A percentile compares a stretch with the other conserved stretches of the same genome.
Evolutionary conservation across 2,329 filamentous ascomycete genomes (phyloP).

Genomic region (Nemania sp.): DNA sequence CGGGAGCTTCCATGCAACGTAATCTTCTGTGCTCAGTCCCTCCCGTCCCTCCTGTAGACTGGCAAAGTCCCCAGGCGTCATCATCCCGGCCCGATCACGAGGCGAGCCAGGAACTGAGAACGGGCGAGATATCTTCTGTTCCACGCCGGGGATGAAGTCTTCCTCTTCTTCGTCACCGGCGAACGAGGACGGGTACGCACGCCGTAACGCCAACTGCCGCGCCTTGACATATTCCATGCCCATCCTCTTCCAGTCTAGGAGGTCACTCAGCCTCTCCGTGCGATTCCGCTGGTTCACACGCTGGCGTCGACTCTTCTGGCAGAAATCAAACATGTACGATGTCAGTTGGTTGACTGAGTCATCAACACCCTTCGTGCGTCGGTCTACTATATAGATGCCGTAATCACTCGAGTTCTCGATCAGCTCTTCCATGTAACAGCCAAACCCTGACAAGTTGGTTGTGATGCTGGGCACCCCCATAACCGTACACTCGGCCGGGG

Average conservation of each 20-base stretch:
- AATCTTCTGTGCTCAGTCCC: slow-evolving; percentile 93
- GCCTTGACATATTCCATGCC: slow-evolving; percentile 99
- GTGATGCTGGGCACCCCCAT: slow-evolving; percentile 99
- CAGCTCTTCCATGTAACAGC: slow-evolving; percentile 99
- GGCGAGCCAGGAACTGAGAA: slow-evolving; percentile 94
- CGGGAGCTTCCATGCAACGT: slow-evolving; percentile 97
- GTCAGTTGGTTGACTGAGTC: slow-evolving; percentile 96
- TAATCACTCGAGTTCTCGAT: slow-evolving; percentile 98
- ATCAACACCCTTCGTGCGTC: slow-evolving; percentile 91
- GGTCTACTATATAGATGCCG: slow-evolving; percentile 98
- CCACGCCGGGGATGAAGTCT: slow-evolving; percentile 88
- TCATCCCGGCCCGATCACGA: slow-evolving; percentile 90
- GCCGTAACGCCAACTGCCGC: slow-evolving; percentile 84
- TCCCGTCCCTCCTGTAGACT: slow-evolving; percentile 94
- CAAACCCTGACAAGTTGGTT: slow-evolving; percentile 95
- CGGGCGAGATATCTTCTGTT: slow-evolving; percentile 93
- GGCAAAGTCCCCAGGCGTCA: slow-evolving; percentile 98
- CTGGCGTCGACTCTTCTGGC: slow-evolving; percentile 89
- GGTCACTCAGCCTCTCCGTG: slow-evolving; percentile 90
- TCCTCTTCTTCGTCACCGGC: slow-evolving; percentile 79
- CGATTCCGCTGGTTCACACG: slow-evolving; percentile 98
- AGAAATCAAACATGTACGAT: slow-evolving; percentile 92
- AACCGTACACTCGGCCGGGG: slow-evolving; percentile 95
- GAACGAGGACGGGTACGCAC: slow-evolving; percentile 90
- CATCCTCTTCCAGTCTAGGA: slow-evolving; percentile 99